Evolutionary conservation across 202 grass and related monocot genomes (phyloP), one percentile per base, ranked within the genome.

Genomic region (Zizania palustris): DNA sequence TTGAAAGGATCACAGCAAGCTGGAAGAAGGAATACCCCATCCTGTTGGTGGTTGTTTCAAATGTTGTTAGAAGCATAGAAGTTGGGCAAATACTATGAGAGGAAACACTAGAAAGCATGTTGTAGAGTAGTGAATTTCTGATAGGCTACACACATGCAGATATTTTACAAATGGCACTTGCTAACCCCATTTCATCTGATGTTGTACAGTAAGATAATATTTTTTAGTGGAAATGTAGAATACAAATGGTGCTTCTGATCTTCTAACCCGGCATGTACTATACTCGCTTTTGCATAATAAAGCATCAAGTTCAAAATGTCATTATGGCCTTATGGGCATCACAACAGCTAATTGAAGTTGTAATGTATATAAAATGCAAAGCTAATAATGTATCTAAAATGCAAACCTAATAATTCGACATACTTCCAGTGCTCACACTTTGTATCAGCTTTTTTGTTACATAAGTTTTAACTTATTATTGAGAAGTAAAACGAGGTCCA

Each of bases 1-100:
- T 98, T 94, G 72, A 98, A 98, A 68, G 95, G 95, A 67, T 98
- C 91, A 80, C 91, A 98, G 49, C 91, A 98, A 86, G 69, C 74
- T 36, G 87, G 89, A 78, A 98, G 91, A 81, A 98, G 89, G 84
- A 90, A 98, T 33, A 90, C 76, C 39, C 89, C 95, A 86, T 94
- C 89, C 95, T 97, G 89, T 80, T 73, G 28, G 57, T 42, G 43
- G 60, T 69, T 72, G 22, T 6, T 35, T 66, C 75, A 71, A 1
- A 80, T 11, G 65, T 65, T 58, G 48, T 71, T 22, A 74, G 57
- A 79, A 87, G 45, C n/a, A n/a, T n/a, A n/a, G n/a, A n/a, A n/a
- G n/a, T n/a, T n/a, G n/a, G n/a, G n/a, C n/a, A n/a, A n/a, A n/a
- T n/a, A n/a, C n/a, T n/a, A n/a, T n/a, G n/a, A n/a, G n/a, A n/a